Evolutionary conservation across 345 rosid genomes (phyloP).

Genomic region (Gossypium stocksii): DNA sequence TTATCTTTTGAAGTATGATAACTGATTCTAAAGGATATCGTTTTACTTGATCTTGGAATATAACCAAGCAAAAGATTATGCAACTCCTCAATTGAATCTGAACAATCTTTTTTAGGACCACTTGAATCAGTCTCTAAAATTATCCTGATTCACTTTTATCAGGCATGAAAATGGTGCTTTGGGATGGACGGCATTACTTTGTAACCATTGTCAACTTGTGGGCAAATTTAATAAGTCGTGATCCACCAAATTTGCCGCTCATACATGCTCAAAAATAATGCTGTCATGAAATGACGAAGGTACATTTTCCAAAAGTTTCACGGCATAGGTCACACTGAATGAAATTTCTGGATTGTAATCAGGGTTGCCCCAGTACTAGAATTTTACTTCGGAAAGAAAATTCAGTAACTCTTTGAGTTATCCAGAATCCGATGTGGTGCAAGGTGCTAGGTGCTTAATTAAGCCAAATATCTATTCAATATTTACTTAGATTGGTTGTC

Average conservation of each 20-base stretch:
- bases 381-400: neutral
- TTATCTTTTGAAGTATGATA: neutral
- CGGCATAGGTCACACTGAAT: neutral
- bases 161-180: slow-evolving; percentile 59
- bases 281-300: neutral
- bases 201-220: slow-evolving; percentile 71
- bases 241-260: slow-evolving; percentile 53
- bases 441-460: neutral
- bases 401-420: neutral
- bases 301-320: neutral
- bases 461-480: neutral
- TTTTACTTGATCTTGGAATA: neutral
- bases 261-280: slow-evolving; percentile 21
- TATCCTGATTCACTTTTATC: slow-evolving; percentile 22
- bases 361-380: slow-evolving; percentile 3
- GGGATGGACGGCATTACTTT: slow-evolving; percentile 62
- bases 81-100: neutral
- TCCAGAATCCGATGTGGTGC: slow-evolving; percentile 11
- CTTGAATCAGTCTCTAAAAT: slow-evolving; percentile 1
- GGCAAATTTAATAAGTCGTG: slow-evolving; percentile 56
- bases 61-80: neutral
- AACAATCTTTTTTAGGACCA: neutral
- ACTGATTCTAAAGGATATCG: neutral
- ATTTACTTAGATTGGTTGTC: slow-evolving; percentile 16
- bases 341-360: slow-evolving; percentile 11